Base-by-base conservation (phyloP, 768 basidiomycete species). In the Tricholoma furcatifolium region DNA sequence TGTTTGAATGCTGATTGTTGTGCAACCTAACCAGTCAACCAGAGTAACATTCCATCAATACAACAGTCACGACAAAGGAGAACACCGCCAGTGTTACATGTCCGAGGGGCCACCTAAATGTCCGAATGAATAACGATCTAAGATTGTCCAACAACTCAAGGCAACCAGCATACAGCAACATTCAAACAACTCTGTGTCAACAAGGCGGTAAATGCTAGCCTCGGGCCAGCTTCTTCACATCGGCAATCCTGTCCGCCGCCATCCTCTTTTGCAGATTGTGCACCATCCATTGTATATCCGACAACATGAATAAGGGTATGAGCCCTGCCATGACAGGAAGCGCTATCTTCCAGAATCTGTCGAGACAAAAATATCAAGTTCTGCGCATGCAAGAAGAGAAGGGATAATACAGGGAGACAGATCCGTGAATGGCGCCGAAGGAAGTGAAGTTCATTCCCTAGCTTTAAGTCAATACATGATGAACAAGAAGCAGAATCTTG, bases 271-370 rank as follows among this genome's bases (percentile, higher is more conserved):
- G 66, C 32, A 80, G 35, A 53, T 80, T 79, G 54, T 78, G 78
- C 40, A 66, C 64, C 53, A 79, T 59, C 27, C 72, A 67, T 53
- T 61, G 63, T 55, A 87, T 64, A 60, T 87, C 85, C 15, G 70
- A 60, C 57, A 70, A 73, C 62, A 81, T 63, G 66, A 85, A 85
- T 5, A 80, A 49, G 31, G 80, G 75, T 18, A 83, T 64, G 40
- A 85, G 70, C 31, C 82, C 56, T 15, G 66, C 65, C 77, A 85
- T 80, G 23, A 85, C 68, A 0, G 85, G 86, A 1, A 86, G 62
- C 0, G 82, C 81, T 47, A 87, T 78, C 50, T 72, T 69, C 86
- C 87, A 87, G 73, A 87, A 88, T 9, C 84, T 87, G 59, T 6
- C 34, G 24, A 31, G 31, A 41, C 6, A 47, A 20, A 24, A 30